phyloP scores from a whole-genome alignment of 192 early-diverging fungal genomes.

The Ambispora gerdemannii region DNA sequence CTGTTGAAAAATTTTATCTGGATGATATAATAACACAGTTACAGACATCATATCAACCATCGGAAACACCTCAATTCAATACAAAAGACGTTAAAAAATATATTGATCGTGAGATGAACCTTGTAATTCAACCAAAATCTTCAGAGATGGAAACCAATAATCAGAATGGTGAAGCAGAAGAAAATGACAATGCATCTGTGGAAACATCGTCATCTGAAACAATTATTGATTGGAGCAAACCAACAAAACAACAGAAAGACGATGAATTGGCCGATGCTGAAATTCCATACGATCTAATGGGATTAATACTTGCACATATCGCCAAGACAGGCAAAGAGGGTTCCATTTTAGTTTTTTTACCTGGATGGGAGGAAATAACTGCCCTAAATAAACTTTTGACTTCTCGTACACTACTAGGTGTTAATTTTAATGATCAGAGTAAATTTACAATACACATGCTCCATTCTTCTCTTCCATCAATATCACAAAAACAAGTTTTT shows the following conservation, averaged over 20 bases:
- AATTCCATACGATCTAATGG: slow-evolving; percentile 41
- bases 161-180: slow-evolving; percentile 39
- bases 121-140: slow-evolving; percentile 29
- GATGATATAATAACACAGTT: slow-evolving; percentile 51
- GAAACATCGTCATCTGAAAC: not conserved
- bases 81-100: slow-evolving; percentile 41
- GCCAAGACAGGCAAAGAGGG: slow-evolving; percentile 46
- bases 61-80: slow-evolving; percentile 29
- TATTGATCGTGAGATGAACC: slow-evolving; percentile 43
- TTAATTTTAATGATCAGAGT: slow-evolving; percentile 46
- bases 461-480: slow-evolving; percentile 60
- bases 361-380: slow-evolving; percentile 65
- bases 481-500: slow-evolving; percentile 64
- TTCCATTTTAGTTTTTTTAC: slow-evolving; percentile 73
- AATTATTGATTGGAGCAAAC: slow-evolving; percentile 35
- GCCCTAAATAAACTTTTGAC: slow-evolving; percentile 43
- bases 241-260: slow-evolving; percentile 38
- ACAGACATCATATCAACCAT: slow-evolving; percentile 30
- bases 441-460: slow-evolving; percentile 51
- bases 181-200: slow-evolving; percentile 23
- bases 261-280: slow-evolving; percentile 43
- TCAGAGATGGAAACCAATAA: slow-evolving; percentile 23
- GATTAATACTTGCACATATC: slow-evolving; percentile 43
- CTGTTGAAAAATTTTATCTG: slow-evolving; percentile 53
- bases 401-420: slow-evolving; percentile 41